A percentile compares a stretch with the other conserved stretches of the same genome.
Evolutionary conservation across 805 yeast genomes (phyloP).

Genomic region (Yarrowia osloensis): DNA sequence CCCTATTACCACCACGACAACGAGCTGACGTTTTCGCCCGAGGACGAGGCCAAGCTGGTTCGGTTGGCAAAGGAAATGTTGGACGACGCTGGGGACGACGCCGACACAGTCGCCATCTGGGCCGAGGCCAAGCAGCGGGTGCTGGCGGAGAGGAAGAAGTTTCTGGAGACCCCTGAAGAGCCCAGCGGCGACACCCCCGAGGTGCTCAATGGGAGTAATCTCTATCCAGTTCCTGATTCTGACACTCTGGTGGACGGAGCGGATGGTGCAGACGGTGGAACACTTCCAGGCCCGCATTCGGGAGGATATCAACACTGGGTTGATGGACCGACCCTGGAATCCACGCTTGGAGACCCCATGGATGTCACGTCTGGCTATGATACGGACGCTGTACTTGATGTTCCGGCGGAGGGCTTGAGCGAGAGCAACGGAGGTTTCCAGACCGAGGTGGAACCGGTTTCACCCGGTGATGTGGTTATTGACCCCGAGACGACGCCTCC

Average conservation of each 20-base stretch:
- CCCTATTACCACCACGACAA: slow-evolving; percentile 4
- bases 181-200: slow-evolving; percentile 18
- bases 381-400: slow-evolving; percentile 11
- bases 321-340: slow-evolving; percentile 6
- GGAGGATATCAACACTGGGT: not conserved
- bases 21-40: slow-evolving; percentile 3
- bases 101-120: not conserved
- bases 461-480: not conserved
- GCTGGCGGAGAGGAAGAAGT: not conserved
- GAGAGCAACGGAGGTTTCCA: not conserved
- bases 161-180: not conserved
- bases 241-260: slow-evolving; percentile 11
- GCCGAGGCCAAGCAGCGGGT: slow-evolving; percentile 7
- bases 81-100: not conserved
- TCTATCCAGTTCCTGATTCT: slow-evolving; percentile 19
- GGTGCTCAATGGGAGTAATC: slow-evolving; percentile 17
- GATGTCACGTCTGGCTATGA: slow-evolving; percentile 19
- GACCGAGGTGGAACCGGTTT: not conserved
- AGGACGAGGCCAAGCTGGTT: slow-evolving; percentile 9
- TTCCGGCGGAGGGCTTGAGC: not conserved
- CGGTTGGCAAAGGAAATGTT: slow-evolving; percentile 4
- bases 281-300: not conserved
- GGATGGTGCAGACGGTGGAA: slow-evolving; percentile 4
- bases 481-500: not conserved
- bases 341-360: slow-evolving; percentile 13